These are phyloP conservation scores for Turritis glabra DNA, from an alignment of 345 rosid species.

Conservation along the genomic window DNA sequence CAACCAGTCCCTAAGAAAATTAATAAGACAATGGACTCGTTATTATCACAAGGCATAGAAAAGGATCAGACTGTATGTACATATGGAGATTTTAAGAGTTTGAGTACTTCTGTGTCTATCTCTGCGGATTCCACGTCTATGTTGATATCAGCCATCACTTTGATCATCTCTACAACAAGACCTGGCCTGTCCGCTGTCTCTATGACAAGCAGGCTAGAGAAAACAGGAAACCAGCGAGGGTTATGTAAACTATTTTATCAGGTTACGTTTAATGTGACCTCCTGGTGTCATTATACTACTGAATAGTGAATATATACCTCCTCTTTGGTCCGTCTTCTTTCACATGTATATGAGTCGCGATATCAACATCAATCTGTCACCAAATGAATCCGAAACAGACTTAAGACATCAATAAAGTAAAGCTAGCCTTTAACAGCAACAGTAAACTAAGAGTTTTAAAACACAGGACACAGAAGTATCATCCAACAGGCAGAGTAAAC, in stretches of 20 bases:
- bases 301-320: conserved; percentile 52
- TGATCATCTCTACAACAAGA: conserved; percentile 80
- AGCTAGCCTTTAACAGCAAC: background rate
- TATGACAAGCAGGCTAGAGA: conserved; percentile 70
- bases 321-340: conserved; percentile 84
- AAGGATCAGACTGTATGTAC: conserved; percentile 3
- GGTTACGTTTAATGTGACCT: background rate
- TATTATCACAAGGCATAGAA: background rate
- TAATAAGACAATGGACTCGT: background rate
- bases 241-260: background rate
- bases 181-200: conserved; percentile 99
- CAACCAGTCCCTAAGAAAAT: conserved; percentile 71
- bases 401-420: background rate
- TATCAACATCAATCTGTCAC: conserved; percentile 86
- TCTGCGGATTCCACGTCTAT: conserved; percentile 90
- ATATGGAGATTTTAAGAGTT: background rate
- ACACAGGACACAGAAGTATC: background rate
- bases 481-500: conserved; percentile 11
- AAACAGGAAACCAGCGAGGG: background rate
- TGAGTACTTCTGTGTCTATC: conserved; percentile 84
- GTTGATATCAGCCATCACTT: conserved; percentile 77
- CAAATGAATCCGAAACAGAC: conserved; percentile 11
- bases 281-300: background rate
- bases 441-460: background rate
- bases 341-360: conserved; percentile 73